Base-by-base conservation (phyloP, 148 eudicot species). In the Fagopyrum tataricum region DNA sequence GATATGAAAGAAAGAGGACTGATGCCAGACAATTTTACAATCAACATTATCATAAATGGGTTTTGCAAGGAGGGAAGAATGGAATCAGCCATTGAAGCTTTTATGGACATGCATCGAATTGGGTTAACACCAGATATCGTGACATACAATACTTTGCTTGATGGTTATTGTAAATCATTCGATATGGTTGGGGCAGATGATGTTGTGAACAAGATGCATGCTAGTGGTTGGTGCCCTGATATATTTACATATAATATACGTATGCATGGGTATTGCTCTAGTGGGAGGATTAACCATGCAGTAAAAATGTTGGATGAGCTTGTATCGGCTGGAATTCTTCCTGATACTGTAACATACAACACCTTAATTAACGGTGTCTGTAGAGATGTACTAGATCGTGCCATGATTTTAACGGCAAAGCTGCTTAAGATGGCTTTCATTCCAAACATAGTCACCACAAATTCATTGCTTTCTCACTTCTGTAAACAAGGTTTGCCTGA, bases 121-220 rank as follows among this genome's bases (percentile, higher is more conserved):
- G 97, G 96, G 61, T 75, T 87, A 70, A 79, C 75, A 6, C 97
- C 99, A 3, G 96, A 91, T 78, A 77, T 89, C 68, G 88, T 86
- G 78, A 95, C 99, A 72, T 91, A 87, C 84, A 92, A 95, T 82
- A 91, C 96, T 56, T 85, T 95, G 78, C 86, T 95, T 61, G 81
- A 89, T 78, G 97, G 97, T 75, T 92, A 87, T 66, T 95, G 96
- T 76, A 90, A 85, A 81, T 83, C 83, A 26, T 82, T 85, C 72
- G 94, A 90, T 83, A 75, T 84, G 83, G 80, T 79, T 73, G 85
- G 85, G 78, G 90, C 86, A 8, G 85, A 91, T 71, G 80, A 80
- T 67, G 73, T 91, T 74, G 79, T 82, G 18, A 76, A 80, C 64
- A 88, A 68, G 77, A 82, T 95, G 91, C 73, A 82, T 55, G 72